A percentile compares a stretch with the other conserved stretches of the same genome.
phyloP scores from a whole-genome alignment of 2,329 filamentous ascomycete species.

The Cucurbitaria berberidis region DNA sequence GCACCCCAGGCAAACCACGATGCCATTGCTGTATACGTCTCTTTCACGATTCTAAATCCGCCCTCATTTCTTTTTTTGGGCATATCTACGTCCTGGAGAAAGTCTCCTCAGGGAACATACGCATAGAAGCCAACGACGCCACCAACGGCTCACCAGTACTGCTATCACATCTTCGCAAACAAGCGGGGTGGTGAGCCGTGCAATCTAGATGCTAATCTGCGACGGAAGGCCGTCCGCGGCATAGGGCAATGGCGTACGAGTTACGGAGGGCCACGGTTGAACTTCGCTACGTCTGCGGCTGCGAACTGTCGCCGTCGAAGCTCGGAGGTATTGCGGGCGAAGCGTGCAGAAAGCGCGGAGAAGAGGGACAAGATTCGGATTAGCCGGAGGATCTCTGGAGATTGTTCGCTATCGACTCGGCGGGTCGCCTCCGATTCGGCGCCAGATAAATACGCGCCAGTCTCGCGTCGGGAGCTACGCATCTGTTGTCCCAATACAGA shows the following conservation, averaged over 20 bases:
- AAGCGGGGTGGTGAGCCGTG: slow-evolving; percentile 15
- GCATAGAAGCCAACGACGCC: neutral
- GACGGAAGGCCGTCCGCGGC: slow-evolving; percentile 9
- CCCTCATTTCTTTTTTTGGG: too few species aligned
- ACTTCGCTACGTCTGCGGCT: slow-evolving; percentile 34
- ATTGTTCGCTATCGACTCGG: slow-evolving; percentile 17
- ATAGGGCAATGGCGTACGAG: slow-evolving; percentile 3
- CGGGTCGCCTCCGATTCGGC: slow-evolving; percentile 3
- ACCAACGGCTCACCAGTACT: neutral
- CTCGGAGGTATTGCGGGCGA: slow-evolving; percentile 9
- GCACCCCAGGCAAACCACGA: neutral
- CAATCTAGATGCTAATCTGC: slow-evolving; percentile 17
- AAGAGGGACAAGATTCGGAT: slow-evolving; percentile 19
- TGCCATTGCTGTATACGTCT: neutral
- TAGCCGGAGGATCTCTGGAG: slow-evolving; percentile 13
- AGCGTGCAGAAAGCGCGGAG: slow-evolving; percentile 22
- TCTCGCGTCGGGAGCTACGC: slow-evolving; percentile 18
- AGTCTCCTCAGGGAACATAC: too few species aligned
- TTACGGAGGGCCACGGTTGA: slow-evolving; percentile 33
- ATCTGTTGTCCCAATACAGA: slow-evolving; percentile 28
- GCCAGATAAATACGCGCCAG: slow-evolving; percentile 16
- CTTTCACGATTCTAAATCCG: too few species aligned
- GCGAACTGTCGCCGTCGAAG: slow-evolving; percentile 38
- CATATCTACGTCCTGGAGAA: too few species aligned
- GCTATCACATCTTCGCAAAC: neutral